Evolutionary conservation across 169 alveolate species (phyloP).

Genomic region (Plasmodium falciparum): DNA sequence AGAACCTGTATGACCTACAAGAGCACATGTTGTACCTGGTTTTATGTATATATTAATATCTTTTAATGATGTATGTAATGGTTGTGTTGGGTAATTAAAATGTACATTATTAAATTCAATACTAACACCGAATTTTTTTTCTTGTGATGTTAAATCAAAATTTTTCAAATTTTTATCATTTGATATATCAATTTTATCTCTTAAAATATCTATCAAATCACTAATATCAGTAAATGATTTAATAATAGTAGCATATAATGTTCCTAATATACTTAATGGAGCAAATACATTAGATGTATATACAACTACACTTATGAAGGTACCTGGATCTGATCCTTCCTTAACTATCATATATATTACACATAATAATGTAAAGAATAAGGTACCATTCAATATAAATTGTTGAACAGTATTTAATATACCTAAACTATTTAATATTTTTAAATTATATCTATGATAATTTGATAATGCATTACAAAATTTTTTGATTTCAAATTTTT

Average conservation of each 20-base stretch:
- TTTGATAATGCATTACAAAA: conserved; percentile 78
- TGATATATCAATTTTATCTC: conserved; percentile 45
- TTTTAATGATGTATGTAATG: conserved; percentile 13
- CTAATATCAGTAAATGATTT: conserved; percentile 67
- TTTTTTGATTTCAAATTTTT: conserved; percentile 79
- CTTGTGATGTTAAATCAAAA: conserved; percentile 55
- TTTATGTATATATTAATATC: conserved; percentile 71
- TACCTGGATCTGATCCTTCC: conserved; percentile 69
- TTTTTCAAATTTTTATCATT: conserved; percentile 36
- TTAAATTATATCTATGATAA: conserved; percentile 78
- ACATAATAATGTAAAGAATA: conserved; percentile 53
- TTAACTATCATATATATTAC: conserved; percentile 48
- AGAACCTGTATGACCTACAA: conserved; percentile 86
- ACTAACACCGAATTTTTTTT: conserved; percentile 70
- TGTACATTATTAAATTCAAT: conserved; percentile 51
- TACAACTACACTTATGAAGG: conserved; percentile 59
- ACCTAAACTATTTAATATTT: conserved; percentile 80
- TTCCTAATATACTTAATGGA: conserved; percentile 83
- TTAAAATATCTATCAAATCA: conserved; percentile 45
- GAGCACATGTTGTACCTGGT: conserved; percentile 80
- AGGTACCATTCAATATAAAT: conserved; percentile 39
- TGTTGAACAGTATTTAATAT: conserved; percentile 82
- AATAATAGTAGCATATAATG: conserved; percentile 80
- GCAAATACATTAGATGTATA: conserved; percentile 81
- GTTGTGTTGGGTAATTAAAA: conserved; percentile 44